Conservation (phyloP, 73 alveolate genomes). For the Paramecium bursaria region DNA sequence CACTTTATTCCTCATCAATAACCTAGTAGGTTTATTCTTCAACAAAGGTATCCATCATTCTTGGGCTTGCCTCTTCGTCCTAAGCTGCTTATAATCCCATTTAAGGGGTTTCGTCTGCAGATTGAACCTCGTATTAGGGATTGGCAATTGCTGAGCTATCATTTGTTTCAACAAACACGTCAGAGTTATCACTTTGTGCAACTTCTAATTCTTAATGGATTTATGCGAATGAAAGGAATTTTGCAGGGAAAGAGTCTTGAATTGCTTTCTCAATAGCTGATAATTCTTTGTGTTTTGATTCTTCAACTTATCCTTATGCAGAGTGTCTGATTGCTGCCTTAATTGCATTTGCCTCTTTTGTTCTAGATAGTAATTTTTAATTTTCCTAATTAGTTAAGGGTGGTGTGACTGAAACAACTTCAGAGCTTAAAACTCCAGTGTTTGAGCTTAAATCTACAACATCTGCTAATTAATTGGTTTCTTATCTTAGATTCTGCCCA, state of each 20-base stretch:
- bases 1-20: no score
- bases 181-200: no score
- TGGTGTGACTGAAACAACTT: no score
- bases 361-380: neutral
- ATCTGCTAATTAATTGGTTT: neutral
- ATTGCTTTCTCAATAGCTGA: neutral
- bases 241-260: neutral
- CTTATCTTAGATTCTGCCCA: conserved; percentile 26
- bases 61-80: no score
- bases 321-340: neutral
- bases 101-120: neutral
- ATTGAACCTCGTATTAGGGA: neutral
- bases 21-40: no score
- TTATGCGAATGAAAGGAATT: no score
- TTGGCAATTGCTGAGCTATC: no score
- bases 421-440: no score
- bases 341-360: neutral
- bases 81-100: no score
- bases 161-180: no score
- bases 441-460: neutral
- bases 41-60: no score
- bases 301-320: neutral
- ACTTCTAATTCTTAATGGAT: no score
- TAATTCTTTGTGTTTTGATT: neutral
- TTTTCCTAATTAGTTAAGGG: neutral